Evolutionary conservation across 1,139 yeast genomes (phyloP), one percentile per base, ranked within the genome.

Genomic region (Pichia cactophila): DNA sequence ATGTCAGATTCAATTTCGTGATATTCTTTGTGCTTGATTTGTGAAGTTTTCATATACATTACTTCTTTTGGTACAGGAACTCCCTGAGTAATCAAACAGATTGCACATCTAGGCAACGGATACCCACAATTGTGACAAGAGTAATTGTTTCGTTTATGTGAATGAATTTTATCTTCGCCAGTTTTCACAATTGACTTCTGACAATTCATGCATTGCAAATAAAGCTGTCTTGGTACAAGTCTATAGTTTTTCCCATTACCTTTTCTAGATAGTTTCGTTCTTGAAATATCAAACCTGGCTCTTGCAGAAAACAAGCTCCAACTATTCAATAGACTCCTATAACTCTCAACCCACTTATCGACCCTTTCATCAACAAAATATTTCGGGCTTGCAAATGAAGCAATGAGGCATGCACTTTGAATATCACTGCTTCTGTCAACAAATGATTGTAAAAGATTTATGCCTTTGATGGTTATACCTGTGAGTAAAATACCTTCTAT

Each of bases 341-440:
- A 90, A 51, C 80, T 79, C 60, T 75, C 81, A 4, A 83, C 73
- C 97, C 97, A 90, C 54, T 77, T 79, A 42, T 81, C 82, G 2
- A 83, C 87, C 51, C 95, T 69, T 3, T 66, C 68, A 61, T 88
- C 96, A 16, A 67, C 66, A 62, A 90, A 86, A 62, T 86, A 89
- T 53, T 92, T 71, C 0, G 97, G 97, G 47, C 84, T 82, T 0
- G 89, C 95, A 68, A 78, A 87, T 2, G 90, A 74, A 0, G 88
- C 78, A 11, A 90, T 80, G 46, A 90, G 68, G 0, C 96, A 83
- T 0, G 96, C 97, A 0, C 96, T 89, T 66, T 92, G 98, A 2
- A 90, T 86, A 64, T 92, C 98, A 52, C 89, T 80, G 0, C 96
- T 87, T 58, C 92, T 74, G 62, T 89, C 94, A 41, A 90, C 95